Evolutionary conservation across 2,329 filamentous ascomycete genomes (phyloP).

Genomic region (Pleoardoris graminearum): DNA sequence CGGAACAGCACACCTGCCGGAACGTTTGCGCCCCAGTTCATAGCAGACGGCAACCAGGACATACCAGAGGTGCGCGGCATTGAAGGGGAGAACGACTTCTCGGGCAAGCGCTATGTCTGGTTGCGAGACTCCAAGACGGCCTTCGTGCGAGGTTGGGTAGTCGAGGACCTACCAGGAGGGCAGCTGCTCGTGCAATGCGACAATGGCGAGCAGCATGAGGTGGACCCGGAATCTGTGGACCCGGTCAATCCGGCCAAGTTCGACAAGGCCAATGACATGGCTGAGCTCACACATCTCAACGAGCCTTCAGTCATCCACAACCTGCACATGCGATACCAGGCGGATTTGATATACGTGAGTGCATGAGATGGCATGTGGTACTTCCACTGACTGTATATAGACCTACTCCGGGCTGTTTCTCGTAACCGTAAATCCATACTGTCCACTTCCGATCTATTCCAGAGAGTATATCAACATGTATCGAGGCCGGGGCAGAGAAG

Average conservation of each 20-base stretch:
- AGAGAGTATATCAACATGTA: slow-evolving; percentile 99
- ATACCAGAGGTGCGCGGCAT: slow-evolving; percentile 68
- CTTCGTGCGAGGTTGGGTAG: slow-evolving; percentile 89
- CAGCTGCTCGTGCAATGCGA: slow-evolving; percentile 87
- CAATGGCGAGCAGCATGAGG: slow-evolving; percentile 90
- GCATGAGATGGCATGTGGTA: neutral
- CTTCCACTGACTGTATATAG: slow-evolving; percentile 45
- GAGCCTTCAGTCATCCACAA: slow-evolving; percentile 98
- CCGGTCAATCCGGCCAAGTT: slow-evolving; percentile 99
- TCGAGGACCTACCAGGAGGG: slow-evolving; percentile 74
- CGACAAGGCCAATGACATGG: slow-evolving; percentile 99
- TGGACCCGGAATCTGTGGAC: slow-evolving; percentile 85
- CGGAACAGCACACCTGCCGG: slow-evolving; percentile 67
- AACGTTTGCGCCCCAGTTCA: slow-evolving; percentile 96
- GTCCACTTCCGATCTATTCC: slow-evolving; percentile 88
- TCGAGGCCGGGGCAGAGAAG: slow-evolving; percentile 84
- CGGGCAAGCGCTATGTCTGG: slow-evolving; percentile 98
- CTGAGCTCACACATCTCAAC: slow-evolving; percentile 95
- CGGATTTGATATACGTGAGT: slow-evolving; percentile 83
- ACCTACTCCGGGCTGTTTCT: slow-evolving; percentile 97
- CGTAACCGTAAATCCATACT: slow-evolving; percentile 97
- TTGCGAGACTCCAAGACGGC: slow-evolving; percentile 82
- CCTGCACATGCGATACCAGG: slow-evolving; percentile 89
- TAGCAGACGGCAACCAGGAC: slow-evolving; percentile 75
- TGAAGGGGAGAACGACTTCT: slow-evolving; percentile 98